Evolutionary conservation across 2,329 filamentous ascomycete species (phyloP), one percentile per base, ranked within the genome.

Genomic region (Ophiostoma tasmaniense): DNA sequence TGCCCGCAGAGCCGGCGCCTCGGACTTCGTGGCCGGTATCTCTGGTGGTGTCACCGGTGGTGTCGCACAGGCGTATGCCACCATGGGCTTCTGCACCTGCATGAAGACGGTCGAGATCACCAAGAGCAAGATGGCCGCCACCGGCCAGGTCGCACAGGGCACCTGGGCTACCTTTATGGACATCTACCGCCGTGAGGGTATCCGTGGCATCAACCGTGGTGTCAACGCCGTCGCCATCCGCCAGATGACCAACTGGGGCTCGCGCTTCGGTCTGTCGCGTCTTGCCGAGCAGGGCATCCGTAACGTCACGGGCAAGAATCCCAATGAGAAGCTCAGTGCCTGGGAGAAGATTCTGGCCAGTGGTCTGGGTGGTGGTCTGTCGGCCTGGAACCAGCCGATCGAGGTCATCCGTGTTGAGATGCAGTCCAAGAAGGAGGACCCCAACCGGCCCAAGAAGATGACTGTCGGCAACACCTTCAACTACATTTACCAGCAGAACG

Each of bases 101-200:
- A 99, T 99, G 95, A 99, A 99, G 89, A 99, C 95, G 73, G 95
- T 98, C 74, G 95, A 99, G 82, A 99, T 99, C 82, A 99, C 95
- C 78, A 96, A 97, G 83, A 90, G 95, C 85, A 98, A 98, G 87
- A 84, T 95, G 77, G 93, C 92, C 17, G 89, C 92, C 42, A 74
- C 88, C 61, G 95, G 95, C 75, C 87, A 89, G 74, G 92, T 92
- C 83, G 91, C 92, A 30, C 91, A 88, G n/a, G 89, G 92, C 76
- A 98, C 95, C 74, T 96, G 96, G 80, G 86, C 88, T 75, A 98
- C 95, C 70, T 99, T 99, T 81, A 95, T 94, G 89, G 89, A 91
- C 78, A 99, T 99, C 80, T 99, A 96, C 85, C 90, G 91, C 78
- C 87, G 89, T 77, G 95, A 99, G 80, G 95, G 95, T 76, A 92